Conservation (phyloP, 108 stramenopile genomes). For the Epithemia pelagica region DNA sequence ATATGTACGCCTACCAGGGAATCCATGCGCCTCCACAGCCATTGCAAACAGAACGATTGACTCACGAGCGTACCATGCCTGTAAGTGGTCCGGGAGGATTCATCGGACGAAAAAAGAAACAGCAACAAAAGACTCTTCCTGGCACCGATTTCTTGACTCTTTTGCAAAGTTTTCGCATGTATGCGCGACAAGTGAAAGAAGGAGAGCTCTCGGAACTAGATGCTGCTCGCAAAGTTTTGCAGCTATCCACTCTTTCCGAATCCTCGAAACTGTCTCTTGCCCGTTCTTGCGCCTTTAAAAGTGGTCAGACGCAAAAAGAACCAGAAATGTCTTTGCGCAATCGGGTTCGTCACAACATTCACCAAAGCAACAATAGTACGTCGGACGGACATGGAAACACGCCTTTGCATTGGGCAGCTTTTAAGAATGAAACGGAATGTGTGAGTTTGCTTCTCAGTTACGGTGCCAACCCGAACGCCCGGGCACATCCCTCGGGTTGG, state of each 20-base stretch:
- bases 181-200: conserved; percentile 15
- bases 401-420: conserved; percentile 83
- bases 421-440: conserved; percentile 70
- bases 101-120: not conserved
- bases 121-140: not conserved
- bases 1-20: conserved; percentile 1
- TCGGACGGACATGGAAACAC: conserved; percentile 85
- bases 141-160: conserved; percentile 16
- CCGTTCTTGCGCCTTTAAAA: conserved; percentile 32
- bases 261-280: conserved; percentile 40
- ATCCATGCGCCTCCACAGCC: not conserved
- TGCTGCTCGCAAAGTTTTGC: conserved; percentile 42
- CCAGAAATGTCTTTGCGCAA: conserved; percentile 2
- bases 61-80: not conserved
- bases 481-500: conserved; percentile 83
- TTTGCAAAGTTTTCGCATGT: conserved; percentile 17
- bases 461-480: conserved; percentile 62
- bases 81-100: not conserved
- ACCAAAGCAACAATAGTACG: conserved; percentile 12
- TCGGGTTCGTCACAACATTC: not conserved
- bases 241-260: conserved; percentile 25
- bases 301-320: conserved; percentile 5
- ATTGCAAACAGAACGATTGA: not conserved
- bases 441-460: conserved; percentile 58
- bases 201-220: conserved; percentile 42